Percentiles rank a stretch among this genome's conserved stretches.
Conservation (phyloP, 805 yeast species). For the Komagataella pastoris region DNA sequence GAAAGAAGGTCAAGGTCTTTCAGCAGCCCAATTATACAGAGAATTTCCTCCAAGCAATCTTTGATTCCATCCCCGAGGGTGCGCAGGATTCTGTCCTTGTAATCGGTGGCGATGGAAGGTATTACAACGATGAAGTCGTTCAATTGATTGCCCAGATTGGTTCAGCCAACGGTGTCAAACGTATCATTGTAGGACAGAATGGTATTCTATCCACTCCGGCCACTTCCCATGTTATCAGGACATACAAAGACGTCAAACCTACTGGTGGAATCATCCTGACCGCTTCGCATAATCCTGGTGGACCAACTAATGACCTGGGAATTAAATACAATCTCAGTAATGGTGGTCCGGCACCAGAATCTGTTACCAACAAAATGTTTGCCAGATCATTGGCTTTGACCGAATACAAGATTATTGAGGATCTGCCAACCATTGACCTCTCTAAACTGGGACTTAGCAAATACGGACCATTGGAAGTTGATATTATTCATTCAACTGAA, state of each 20-base stretch:
- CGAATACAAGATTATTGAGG: slow-evolving; percentile 42
- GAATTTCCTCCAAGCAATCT: slow-evolving; percentile 81
- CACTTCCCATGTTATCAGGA: slow-evolving; percentile 84
- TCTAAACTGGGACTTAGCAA: slow-evolving; percentile 33
- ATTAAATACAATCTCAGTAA: slow-evolving; percentile 89
- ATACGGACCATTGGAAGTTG: slow-evolving; percentile 56
- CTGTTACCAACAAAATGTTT: slow-evolving; percentile 80
- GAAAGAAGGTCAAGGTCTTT: slow-evolving; percentile 83
- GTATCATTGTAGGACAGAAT: slow-evolving; percentile 74
- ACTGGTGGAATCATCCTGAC: slow-evolving; percentile 96
- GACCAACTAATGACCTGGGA: slow-evolving; percentile 84
- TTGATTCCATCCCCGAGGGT: slow-evolving; percentile 88
- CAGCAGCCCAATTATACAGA: slow-evolving; percentile 73
- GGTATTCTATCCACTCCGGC: slow-evolving; percentile 94
- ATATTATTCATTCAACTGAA: slow-evolving; percentile 69
- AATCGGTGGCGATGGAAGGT: slow-evolving; percentile 96
- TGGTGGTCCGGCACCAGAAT: slow-evolving; percentile 98
- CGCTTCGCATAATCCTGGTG: slow-evolving; percentile 97
- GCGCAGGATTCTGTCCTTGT: slow-evolving; percentile 60
- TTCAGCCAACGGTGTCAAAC: slow-evolving; percentile 84
- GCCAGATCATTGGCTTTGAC: slow-evolving; percentile 48
- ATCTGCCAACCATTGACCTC: slow-evolving; percentile 56
- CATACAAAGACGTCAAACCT: slow-evolving; percentile 33
- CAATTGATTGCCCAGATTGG: slow-evolving; percentile 72
- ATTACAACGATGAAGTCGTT: slow-evolving; percentile 70